Evolutionary conservation across 78 protist genomes (phyloP), one percentile per base, ranked within the genome.

Genomic region (Dictyostelium intermedium): DNA sequence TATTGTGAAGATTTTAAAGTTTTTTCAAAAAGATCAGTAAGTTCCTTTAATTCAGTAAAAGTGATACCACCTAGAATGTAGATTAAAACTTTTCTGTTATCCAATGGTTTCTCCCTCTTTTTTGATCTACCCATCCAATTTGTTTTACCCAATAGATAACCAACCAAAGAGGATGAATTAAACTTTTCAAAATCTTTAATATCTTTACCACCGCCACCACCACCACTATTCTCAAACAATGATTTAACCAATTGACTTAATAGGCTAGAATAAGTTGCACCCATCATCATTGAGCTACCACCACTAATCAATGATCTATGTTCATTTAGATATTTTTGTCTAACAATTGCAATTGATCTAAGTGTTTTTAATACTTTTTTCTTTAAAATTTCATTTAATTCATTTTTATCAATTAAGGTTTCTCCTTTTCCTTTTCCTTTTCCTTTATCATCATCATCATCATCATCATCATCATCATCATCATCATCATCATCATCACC

Each of bases 21-120:
- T 70, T 80, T 78, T 23, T 89, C 94, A 9, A 77, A 41, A 6
- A 45, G 14, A 66, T 89, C 94, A 18, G 50, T 50, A 11, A 78
- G 2, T 5, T 89, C 94, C 53, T 89, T 89, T 2, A 89, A 4
- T 80, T 89, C 94, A 6, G 47, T 23, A 23, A 89, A 80, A 30
- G 94, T 89, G 3, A 89, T 35, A 69, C 94, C 94, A 53, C 94
- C 94, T 47, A 89, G 9, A 11, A 89, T 80, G 25, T 80, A 89
- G 14, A 89, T 70, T 1, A 89, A 43, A 13, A 89, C 74, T 43
- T 89, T 89, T 43, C 94, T 56, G 43, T 61, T 89, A 78, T 89
- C 94, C 5, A 69, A 80, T 39, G 84, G 69, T 25, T 70, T 80
- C 9, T 20, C 53, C 9, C n/a, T 32, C 45, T 70, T 79, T 45